These are phyloP conservation scores for Verticillium tricorpus DNA, from an alignment of 2,329 filamentous ascomycete genomes.

Conservation along the genomic window DNA sequence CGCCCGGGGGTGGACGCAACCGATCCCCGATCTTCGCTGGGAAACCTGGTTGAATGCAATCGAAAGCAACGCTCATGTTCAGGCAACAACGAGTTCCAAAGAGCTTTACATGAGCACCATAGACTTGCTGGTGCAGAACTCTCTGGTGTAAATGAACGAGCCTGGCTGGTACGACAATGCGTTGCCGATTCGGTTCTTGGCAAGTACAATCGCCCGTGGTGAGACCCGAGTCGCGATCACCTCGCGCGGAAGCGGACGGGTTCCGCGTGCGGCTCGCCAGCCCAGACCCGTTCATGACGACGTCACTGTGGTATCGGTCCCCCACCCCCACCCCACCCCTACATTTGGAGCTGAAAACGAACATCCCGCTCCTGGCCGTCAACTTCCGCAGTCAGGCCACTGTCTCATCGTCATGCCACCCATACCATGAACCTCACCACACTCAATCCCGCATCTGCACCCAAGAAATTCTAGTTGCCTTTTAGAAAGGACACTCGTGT, in stretches of 20 bases:
- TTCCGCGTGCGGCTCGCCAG: not conserved
- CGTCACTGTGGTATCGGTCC: not conserved
- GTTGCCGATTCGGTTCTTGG: too few relatives aligned
- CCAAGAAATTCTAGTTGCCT: not conserved
- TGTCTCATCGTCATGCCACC: not conserved
- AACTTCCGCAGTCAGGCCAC: not conserved
- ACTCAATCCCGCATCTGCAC: not conserved
- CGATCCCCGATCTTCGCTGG: constrained; percentile 44
- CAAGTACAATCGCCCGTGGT: not conserved
- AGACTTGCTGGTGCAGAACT: constrained; percentile 40
- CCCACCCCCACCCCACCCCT: not conserved
- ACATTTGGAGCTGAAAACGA: not conserved
- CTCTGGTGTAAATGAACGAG: not conserved
- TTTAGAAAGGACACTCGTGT: not conserved
- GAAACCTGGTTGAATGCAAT: constrained; percentile 66
- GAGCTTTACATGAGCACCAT: constrained; percentile 50
- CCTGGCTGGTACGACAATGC: too few relatives aligned
- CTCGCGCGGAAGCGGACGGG: not conserved
- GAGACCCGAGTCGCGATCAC: not conserved
- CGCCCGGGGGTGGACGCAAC: not conserved
- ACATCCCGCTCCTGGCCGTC: not conserved
- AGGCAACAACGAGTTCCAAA: constrained; percentile 62
- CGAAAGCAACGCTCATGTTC: constrained; percentile 57
- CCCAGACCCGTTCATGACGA: not conserved
- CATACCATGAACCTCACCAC: not conserved